Percentiles rank a stretch among this genome's conserved stretches.
phyloP scores from a whole-genome alignment of 441 rosid species.

The Arabidopsis lyrata region DNA sequence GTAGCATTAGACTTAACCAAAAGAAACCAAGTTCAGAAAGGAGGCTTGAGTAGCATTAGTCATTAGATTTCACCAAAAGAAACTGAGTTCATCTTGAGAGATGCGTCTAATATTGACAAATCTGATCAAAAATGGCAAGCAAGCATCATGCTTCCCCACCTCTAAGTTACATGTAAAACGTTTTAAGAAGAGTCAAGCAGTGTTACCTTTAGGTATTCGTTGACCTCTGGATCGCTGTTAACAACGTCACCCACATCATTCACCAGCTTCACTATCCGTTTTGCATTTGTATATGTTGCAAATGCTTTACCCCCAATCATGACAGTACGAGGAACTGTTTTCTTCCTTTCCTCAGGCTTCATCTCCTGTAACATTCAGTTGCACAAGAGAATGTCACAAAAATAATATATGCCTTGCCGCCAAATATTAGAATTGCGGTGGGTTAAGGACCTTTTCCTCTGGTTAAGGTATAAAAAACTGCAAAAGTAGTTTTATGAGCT shows the following conservation, averaged over 20 bases:
- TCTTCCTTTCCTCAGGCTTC: conserved; percentile 85
- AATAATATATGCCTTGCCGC: conserved; percentile 23
- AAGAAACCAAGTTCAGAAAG: too few species aligned
- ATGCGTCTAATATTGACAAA: conserved; percentile 18
- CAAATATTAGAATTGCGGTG: not conserved
- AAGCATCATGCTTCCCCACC: conserved; percentile 1
- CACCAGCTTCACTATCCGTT: conserved; percentile 94
- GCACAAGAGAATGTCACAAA: conserved; percentile 33
- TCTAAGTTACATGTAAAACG: conserved; percentile 2
- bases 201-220: conserved; percentile 82
- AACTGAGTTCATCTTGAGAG: conserved; percentile 20
- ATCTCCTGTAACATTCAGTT: conserved; percentile 72
- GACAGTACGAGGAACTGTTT: conserved; percentile 82
- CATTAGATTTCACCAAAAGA: too few species aligned
- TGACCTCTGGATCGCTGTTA: conserved; percentile 94
- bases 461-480: not conserved
- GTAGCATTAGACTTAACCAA: conserved; percentile 22
- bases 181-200: conserved; percentile 7
- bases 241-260: conserved; percentile 93
- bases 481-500: conserved; percentile 23
- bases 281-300: conserved; percentile 98
- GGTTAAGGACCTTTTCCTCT: not conserved
- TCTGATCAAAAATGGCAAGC: conserved; percentile 7
- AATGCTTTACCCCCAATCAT: conserved; percentile 99
- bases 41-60: too few species aligned